Evolutionary conservation across 2,329 filamentous ascomycete species (phyloP).

Genomic region (Juglanconis oblonga): DNA sequence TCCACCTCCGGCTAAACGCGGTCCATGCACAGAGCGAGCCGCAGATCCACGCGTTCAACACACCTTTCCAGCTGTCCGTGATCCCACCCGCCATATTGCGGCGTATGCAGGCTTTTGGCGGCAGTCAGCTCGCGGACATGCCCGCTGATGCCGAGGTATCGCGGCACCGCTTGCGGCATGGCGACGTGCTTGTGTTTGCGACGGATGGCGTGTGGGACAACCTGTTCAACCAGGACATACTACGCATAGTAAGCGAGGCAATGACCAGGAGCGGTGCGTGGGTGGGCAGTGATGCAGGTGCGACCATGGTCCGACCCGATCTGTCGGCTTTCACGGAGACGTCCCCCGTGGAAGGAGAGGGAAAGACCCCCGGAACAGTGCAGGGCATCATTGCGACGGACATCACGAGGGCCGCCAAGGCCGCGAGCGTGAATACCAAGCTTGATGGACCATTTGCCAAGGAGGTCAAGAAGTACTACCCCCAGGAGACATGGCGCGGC

Average conservation of each 20-base stretch:
- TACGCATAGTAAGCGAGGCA: constrained; percentile 71
- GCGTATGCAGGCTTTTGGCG: constrained; percentile 81
- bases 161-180: constrained; percentile 74
- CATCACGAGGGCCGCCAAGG: constrained; percentile 78
- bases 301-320: constrained; percentile 59
- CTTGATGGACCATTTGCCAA: constrained; percentile 91
- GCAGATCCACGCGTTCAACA: constrained; percentile 97
- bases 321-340: constrained; percentile 50
- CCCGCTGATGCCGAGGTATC: constrained; percentile 81
- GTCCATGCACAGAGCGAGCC: constrained; percentile 80
- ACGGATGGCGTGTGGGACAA: constrained; percentile 98
- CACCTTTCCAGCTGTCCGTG: constrained; percentile 89
- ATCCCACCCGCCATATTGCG: constrained; percentile 76
- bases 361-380: constrained; percentile 46
- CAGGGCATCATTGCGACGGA: constrained; percentile 77
- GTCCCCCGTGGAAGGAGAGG: constrained; percentile 28
- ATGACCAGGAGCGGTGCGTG: constrained; percentile 78
- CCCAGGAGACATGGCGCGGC: constrained; percentile 81
- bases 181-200: constrained; percentile 89
- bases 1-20: constrained; percentile 80
- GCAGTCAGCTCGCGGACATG: constrained; percentile 74
- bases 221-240: constrained; percentile 82
- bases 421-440: constrained; percentile 76
- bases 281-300: constrained; percentile 58
- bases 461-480: constrained; percentile 85